Evolutionary conservation across 2,329 filamentous ascomycete species (phyloP), one percentile per base, ranked within the genome.

Genomic region (Colletotrichum ledebouriae): DNA sequence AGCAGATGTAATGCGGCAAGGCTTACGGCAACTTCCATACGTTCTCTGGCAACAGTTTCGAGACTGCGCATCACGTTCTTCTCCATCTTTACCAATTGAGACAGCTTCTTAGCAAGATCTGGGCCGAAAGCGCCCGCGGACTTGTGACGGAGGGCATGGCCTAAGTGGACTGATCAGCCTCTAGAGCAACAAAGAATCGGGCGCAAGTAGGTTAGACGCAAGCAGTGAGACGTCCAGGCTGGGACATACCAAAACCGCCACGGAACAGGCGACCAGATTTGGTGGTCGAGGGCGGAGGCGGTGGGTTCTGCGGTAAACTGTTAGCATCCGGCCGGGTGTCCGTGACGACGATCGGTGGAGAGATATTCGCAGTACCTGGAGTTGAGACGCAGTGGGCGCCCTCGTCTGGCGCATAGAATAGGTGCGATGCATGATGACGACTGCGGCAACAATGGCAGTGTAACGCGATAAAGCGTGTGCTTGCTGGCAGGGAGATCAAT

Each of bases 11-110:
- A 13, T 33, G 10, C 20, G 25, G 20, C 4, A 44, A 15, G 22
- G 87, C 93, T 77, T 92, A 97, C 94, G 77, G 96, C 96, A 73
- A 98, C 95, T 76, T 98, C 96, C 94, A 98, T 98, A 75, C 96
- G 91, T 86, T 99, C 96, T 77, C 94, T 91, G 52, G 94, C 94
- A 61, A 98, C 96, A 57, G 94, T 87, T 80, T 99, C 96, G 87
- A 98, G 90, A 79, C 94, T 98, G 81, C 96, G 94, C 96, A 99
- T 99, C 65, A 98, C 93, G 79, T 99, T 98, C 90, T 99, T 99
- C 85, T 99, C 96, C 96, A 99, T 99, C 89, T 99, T 99, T 72
- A 99, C 96, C 60, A 99, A 89, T 84, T 97, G 93, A 46, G 94
- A 94, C 71, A 99, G 90, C 88, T 99, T 99, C 88, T 97, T 98